Conservation (phyloP, 2,329 filamentous ascomycete species). For the Alternaria solani region DNA sequence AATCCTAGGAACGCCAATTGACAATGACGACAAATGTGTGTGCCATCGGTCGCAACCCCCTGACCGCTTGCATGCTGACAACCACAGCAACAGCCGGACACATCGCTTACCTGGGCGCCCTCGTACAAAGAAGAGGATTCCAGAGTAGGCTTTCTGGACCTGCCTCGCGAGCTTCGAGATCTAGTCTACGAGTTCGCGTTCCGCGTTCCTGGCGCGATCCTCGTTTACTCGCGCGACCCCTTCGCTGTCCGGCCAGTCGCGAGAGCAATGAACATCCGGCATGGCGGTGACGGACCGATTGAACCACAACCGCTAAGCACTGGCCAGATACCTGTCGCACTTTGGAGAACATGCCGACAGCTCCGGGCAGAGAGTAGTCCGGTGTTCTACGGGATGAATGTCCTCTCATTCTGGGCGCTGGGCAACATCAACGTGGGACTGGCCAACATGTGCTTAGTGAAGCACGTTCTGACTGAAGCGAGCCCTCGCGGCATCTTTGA, state of each 20-base stretch:
- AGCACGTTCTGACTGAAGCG: constrained; percentile 33
- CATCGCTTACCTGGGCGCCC: constrained; percentile 26
- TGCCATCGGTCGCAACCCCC: neutral
- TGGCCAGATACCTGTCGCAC: constrained; percentile 24
- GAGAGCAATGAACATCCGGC: constrained; percentile 35
- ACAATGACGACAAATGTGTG: neutral
- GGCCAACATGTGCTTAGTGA: constrained; percentile 20
- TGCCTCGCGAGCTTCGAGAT: constrained; percentile 44
- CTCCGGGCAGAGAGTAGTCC: constrained; percentile 53
- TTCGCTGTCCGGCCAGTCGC: constrained; percentile 20
- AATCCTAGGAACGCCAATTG: neutral
- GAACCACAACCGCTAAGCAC: constrained; percentile 32
- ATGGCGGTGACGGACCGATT: constrained; percentile 31
- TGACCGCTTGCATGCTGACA: constrained; percentile 2
- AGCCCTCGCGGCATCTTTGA: constrained; percentile 33
- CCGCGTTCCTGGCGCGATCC: constrained; percentile 36
- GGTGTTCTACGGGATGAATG: constrained; percentile 59
- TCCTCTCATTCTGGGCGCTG: constrained; percentile 48
- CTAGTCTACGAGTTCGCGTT: constrained; percentile 35
- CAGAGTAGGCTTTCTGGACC: constrained; percentile 37
- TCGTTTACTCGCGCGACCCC: constrained; percentile 34
- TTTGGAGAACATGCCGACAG: constrained; percentile 53
- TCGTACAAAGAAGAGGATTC: constrained; percentile 26
- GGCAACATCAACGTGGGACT: constrained; percentile 24
- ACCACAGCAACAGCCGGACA: constrained; percentile 10